Evolutionary conservation across 108 stramenopile genomes (phyloP), one percentile per base, ranked within the genome.

Genomic region (Nannochloropsis granulata): DNA sequence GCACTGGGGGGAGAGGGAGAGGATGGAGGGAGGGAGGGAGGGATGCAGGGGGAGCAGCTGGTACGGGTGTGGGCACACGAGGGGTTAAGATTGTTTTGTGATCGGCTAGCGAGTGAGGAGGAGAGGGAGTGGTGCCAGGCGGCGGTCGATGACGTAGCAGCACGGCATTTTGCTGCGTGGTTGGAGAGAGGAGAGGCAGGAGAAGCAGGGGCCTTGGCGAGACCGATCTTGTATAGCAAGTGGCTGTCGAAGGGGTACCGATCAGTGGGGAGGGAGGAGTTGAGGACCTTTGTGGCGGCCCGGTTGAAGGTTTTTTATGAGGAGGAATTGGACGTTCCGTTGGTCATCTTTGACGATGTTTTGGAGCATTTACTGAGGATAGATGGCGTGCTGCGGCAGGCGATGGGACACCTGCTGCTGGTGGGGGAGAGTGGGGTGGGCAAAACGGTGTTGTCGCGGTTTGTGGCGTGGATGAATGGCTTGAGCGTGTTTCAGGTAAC

Each of bases 401-500:
- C 91, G 8, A 83, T 91, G 46, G 93, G 93, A 3, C 92, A 93
- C 82, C 44, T 93, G 78, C 89, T 93, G 21, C 90, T 98, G 24
- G 96, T 97, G 25, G 99, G 99, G 14, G 97, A 98, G 85, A 92
- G 94, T 14, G 99, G 99, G 12, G 96, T 94, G 10, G 99, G 98
- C 86, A 98, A 96, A 88, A 93, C 93, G 44, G 93, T 95, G 24
- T 87, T 95, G 43, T 92, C 92, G 12, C 92, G 92, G 81, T 93
- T 96, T 89, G 94, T 93, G 13, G 93, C 94, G 14, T 99, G 99
- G 99, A 97, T 97, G 96, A 97, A 97, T 86, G 99, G 98, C 16
- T 91, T 99, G 24, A 92, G 90, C 84, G 94, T 97, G 25, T 97
- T 98, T 88, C 96, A 98, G 86, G 95, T 98, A 87, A 95, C 95